Base-by-base conservation (phyloP, 176 grass and related monocot genomes). In the Saccharum spontaneum region DNA sequence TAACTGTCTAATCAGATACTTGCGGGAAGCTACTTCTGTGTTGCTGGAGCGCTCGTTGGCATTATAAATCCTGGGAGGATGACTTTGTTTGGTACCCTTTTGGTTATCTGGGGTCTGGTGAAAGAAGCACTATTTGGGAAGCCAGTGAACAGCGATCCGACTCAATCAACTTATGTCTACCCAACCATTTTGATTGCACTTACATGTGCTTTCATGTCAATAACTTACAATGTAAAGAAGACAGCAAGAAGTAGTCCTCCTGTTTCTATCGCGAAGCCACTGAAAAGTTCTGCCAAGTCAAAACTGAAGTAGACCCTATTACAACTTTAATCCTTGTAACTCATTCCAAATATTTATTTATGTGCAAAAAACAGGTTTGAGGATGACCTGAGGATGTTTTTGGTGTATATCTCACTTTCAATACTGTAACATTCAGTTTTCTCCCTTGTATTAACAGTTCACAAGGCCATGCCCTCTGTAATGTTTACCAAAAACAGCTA, bases 11-110 rank as follows among this genome's bases (percentile, higher is more conserved):
- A 82, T 45, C 85, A 94, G 96, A 95, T 98, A 87, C 91, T 98
- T 85, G 91, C 91, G 8, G 96, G 96, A 81, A 95, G 96, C 86
- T 98, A 98, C 83, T 98, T 98, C 78, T 98, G 91, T 52, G 96
- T 92, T 83, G 93, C 96, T 22, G 91, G 96, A 79, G 93, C 87
- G 38, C 62, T 98, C 7, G 71, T 90, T 5, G 93, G 96, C 79
- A 77, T 98, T 22, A 89, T 98, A 76, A 95, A 92, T 69, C 93
- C 93, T 33, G 93, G 91, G 37, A 95, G 96, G 86, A 98, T 98
- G 96, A 95, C 91, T 82, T 92, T 98, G 81, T 95, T 98, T 54
- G 96, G 96, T 13, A 92, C 89, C 12, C 89, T 98, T 76, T 82
- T 98, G 52, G 83, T 98, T 46, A 87, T 92, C 70, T 98, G 96